phyloP scores from a whole-genome alignment of 2,329 filamentous ascomycete species.

The Calonectria montana region DNA sequence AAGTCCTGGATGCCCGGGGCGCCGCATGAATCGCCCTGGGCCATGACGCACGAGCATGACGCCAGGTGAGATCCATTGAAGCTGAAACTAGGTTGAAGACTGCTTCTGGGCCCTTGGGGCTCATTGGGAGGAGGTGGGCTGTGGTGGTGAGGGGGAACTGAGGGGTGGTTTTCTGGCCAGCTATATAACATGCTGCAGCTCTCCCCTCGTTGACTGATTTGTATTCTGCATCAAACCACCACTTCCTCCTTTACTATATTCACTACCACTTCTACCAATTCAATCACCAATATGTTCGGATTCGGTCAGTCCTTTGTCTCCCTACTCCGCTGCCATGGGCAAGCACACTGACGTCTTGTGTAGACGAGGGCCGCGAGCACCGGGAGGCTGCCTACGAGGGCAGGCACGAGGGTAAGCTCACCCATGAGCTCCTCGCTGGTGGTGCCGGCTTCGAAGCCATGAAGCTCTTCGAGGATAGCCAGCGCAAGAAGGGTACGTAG shows the following conservation, averaged over 20 bases:
- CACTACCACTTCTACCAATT: background rate
- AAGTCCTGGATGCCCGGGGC: background rate
- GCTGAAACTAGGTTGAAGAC: constrained; percentile 14
- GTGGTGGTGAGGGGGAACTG: background rate
- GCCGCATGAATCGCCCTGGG: background rate
- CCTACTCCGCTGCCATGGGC: too few species aligned
- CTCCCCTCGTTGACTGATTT: background rate
- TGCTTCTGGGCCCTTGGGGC: background rate
- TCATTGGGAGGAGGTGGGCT: background rate
- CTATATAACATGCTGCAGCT: background rate
- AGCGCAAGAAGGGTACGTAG: constrained; percentile 68
- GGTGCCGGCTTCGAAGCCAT: constrained; percentile 83
- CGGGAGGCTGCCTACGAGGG: constrained; percentile 57
- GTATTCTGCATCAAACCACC: background rate
- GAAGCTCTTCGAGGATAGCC: constrained; percentile 82
- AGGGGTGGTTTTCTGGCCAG: constrained; percentile 6
- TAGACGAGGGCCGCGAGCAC: constrained; percentile 18
- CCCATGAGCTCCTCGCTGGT: constrained; percentile 80
- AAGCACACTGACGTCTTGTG: background rate
- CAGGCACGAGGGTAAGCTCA: constrained; percentile 70
- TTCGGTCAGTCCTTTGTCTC: constrained; percentile 5
- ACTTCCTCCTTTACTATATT: background rate
- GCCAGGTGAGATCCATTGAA: background rate
- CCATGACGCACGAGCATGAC: background rate
- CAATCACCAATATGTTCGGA: constrained; percentile 21